Evolutionary conservation across 805 yeast species (phyloP).

Genomic region (Ogataea sp.): DNA sequence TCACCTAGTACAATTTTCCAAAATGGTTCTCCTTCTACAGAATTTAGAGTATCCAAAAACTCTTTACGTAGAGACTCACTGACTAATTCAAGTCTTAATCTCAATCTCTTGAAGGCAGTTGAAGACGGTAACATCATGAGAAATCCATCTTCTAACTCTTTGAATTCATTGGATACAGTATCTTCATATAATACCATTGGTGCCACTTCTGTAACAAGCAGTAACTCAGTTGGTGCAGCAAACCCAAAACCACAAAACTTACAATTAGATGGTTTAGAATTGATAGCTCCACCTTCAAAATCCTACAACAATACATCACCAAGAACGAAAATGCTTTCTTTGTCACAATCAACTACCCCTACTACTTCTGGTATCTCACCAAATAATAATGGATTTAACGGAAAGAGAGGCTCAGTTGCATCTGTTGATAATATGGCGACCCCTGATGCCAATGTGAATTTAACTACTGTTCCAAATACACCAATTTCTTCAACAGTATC

Average conservation of each 20-base stretch:
- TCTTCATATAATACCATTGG: background rate
- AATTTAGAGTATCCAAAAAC: background rate
- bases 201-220: background rate
- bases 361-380: background rate
- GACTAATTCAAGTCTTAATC: background rate
- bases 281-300: background rate
- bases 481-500: conserved; percentile 15
- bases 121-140: background rate
- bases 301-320: background rate
- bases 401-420: too few relatives aligned
- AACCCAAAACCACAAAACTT: background rate
- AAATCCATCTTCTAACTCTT: background rate
- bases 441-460: background rate
- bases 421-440: background rate
- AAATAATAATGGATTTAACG: too few relatives aligned
- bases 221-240: background rate
- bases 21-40: background rate
- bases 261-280: background rate
- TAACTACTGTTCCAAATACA: background rate
- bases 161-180: background rate
- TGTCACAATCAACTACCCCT: background rate
- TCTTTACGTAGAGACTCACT: background rate
- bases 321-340: background rate
- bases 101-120: background rate
- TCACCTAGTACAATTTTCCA: background rate